These are phyloP conservation scores for Tolypocladium ovalisporum DNA, from an alignment of 2,329 filamentous ascomycete genomes.

Conservation along the genomic window DNA sequence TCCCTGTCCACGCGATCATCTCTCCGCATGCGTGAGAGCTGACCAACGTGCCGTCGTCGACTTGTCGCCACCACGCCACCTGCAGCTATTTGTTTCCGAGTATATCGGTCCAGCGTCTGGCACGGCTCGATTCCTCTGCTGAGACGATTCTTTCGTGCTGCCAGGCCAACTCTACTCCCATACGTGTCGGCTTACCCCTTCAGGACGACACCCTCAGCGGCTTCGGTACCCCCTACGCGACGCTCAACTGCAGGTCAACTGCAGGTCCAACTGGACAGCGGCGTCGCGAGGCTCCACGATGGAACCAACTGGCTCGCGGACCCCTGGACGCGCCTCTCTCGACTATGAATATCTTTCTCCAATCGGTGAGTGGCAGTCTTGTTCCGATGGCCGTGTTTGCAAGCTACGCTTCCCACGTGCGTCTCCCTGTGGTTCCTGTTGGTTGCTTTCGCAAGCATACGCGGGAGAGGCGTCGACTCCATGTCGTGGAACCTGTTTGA, in stretches of 20 bases:
- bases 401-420: constrained; percentile 38
- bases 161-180: constrained; percentile 1
- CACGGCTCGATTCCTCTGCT: background rate
- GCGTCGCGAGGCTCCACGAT: constrained; percentile 13
- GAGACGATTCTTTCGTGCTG: background rate
- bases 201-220: background rate
- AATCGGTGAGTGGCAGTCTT: constrained; percentile 37
- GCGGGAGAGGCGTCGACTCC: background rate
- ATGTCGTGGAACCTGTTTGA: background rate
- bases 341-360: constrained; percentile 36
- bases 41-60: background rate
- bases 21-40: background rate
- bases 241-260: constrained; percentile 4
- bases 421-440: constrained; percentile 28
- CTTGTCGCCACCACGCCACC: background rate
- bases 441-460: background rate
- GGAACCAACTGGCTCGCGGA: constrained; percentile 31
- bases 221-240: background rate
- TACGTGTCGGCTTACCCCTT: constrained; percentile 17
- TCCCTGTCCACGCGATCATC: background rate
- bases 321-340: constrained; percentile 34
- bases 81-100: background rate
- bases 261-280: background rate
- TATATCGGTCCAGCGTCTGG: background rate
- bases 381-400: constrained; percentile 16